Evolutionary conservation across 768 basidiomycete genomes (phyloP).

Genomic region (Phaeotremella fagi): DNA sequence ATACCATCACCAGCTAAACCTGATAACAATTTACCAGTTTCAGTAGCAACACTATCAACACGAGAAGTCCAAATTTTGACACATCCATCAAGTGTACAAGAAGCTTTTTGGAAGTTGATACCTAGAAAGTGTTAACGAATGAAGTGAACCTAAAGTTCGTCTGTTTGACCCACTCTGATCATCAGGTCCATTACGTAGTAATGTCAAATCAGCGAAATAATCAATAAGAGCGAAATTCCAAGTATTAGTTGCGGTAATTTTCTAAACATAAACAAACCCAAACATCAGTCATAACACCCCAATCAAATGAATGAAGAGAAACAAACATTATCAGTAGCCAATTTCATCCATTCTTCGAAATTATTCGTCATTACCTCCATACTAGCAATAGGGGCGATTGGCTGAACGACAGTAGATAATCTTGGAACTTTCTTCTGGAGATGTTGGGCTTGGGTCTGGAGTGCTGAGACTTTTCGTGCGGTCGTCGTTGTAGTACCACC

Average conservation of each 20-base stretch:
- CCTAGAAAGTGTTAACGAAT: slow-evolving; percentile 18
- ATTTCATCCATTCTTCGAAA: slow-evolving; percentile 99
- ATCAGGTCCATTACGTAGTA: slow-evolving; percentile 84
- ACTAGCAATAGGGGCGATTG: slow-evolving; percentile 45
- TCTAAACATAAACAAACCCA: slow-evolving; percentile 54
- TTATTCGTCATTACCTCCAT: slow-evolving; percentile 85
- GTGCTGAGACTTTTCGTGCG: slow-evolving; percentile 55
- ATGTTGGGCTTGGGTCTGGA: slow-evolving; percentile 61
- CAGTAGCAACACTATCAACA: slow-evolving; percentile 93
- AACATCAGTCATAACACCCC: neutral
- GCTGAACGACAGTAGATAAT: slow-evolving; percentile 37
- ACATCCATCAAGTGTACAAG: slow-evolving; percentile 93
- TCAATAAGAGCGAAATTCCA: slow-evolving; percentile 98
- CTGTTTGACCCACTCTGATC: slow-evolving; percentile 52
- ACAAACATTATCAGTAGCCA: slow-evolving; percentile 95
- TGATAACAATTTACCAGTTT: slow-evolving; percentile 88
- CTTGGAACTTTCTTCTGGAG: slow-evolving; percentile 25
- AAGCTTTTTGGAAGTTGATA: slow-evolving; percentile 99
- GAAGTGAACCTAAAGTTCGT: neutral
- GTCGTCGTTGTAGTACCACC: slow-evolving; percentile 82
- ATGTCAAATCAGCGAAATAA: slow-evolving; percentile 97
- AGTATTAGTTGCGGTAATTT: slow-evolving; percentile 96
- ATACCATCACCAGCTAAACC: slow-evolving; percentile 62
- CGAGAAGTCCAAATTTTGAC: slow-evolving; percentile 99
- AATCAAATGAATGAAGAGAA: neutral